phyloP scores from a whole-genome alignment of 2,329 filamentous ascomycete species.

The Emmonsiellopsis sp. region DNA sequence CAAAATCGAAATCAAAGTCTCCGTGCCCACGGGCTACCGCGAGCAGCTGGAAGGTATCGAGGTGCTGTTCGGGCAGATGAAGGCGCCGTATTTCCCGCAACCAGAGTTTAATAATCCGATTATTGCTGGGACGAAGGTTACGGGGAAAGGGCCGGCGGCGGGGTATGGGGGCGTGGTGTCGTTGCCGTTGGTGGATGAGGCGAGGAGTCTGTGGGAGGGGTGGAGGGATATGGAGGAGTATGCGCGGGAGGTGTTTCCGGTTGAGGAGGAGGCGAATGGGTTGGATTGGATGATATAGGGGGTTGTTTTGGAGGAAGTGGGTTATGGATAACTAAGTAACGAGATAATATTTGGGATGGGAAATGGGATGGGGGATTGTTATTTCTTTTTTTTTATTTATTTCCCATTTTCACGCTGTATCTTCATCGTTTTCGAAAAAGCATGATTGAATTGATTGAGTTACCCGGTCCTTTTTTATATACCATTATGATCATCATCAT shows the following conservation, averaged over 20 bases:
- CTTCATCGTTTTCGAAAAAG: too few species aligned
- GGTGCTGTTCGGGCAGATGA: conserved; percentile 49
- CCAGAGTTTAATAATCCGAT: conserved; percentile 42
- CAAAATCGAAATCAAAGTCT: conserved; percentile 70
- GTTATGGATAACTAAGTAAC: neutral
- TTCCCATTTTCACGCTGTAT: too few species aligned
- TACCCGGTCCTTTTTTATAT: too few species aligned
- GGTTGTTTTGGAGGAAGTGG: neutral
- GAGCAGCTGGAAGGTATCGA: conserved; percentile 68
- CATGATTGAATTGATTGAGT: too few species aligned
- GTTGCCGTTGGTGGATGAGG: conserved; percentile 63
- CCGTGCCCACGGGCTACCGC: conserved; percentile 78
- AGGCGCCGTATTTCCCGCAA: conserved; percentile 56
- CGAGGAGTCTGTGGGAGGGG: conserved; percentile 81
- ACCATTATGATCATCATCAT: too few species aligned
- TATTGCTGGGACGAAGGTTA: conserved; percentile 17
- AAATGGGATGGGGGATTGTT: too few species aligned
- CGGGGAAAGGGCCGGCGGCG: conserved; percentile 31
- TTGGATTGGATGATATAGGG: conserved; percentile 74
- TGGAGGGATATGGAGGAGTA: conserved; percentile 89
- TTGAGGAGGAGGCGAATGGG: conserved; percentile 92
- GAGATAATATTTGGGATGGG: too few species aligned
- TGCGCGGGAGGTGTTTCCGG: conserved; percentile 82
- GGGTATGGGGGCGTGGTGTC: conserved; percentile 50
- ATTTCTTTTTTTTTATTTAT: too few species aligned